Evolutionary conservation across 73 alveolate genomes (phyloP).

Genomic region (Blepharisma stoltei): DNA sequence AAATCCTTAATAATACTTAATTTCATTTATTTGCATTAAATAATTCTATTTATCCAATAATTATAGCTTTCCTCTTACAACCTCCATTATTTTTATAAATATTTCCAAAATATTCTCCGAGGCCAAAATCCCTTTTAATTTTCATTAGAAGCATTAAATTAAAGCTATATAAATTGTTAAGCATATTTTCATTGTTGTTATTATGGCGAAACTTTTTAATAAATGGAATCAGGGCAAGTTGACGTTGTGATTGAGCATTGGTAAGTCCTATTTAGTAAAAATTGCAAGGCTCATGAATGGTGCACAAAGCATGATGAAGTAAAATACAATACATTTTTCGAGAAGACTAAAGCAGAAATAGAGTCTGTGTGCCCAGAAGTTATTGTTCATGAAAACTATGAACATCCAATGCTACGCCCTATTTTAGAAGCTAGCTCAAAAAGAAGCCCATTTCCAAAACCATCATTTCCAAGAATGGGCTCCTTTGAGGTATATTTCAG

Average conservation of each 20-base stretch:
- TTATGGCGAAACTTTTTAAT: no score
- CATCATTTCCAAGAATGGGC: constrained; percentile 47
- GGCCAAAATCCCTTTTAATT: no score
- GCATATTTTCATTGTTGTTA: no score
- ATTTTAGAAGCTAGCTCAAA: neutral
- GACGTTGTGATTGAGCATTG: constrained; percentile 41
- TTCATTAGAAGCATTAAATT: no score
- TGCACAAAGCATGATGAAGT: constrained; percentile 44
- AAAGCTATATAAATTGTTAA: no score
- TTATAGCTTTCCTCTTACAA: no score
- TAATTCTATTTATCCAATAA: no score
- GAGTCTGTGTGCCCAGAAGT: constrained; percentile 31
- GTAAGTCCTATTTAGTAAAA: constrained; percentile 21
- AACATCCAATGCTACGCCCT: constrained; percentile 18
- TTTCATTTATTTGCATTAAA: no score
- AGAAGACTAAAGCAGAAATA: constrained; percentile 23
- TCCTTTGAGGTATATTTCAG: constrained; percentile 48
- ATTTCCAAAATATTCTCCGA: no score
- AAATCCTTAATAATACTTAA: no score
- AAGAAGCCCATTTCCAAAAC: constrained; percentile 14
- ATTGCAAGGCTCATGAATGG: constrained; percentile 48
- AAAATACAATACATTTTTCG: constrained; percentile 28
- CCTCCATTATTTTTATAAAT: no score
- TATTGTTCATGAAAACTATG: constrained; percentile 33
- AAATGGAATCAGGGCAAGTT: neutral